phyloP scores from a whole-genome alignment of 176 grass and related monocot species.

The Phragmites australis region DNA sequence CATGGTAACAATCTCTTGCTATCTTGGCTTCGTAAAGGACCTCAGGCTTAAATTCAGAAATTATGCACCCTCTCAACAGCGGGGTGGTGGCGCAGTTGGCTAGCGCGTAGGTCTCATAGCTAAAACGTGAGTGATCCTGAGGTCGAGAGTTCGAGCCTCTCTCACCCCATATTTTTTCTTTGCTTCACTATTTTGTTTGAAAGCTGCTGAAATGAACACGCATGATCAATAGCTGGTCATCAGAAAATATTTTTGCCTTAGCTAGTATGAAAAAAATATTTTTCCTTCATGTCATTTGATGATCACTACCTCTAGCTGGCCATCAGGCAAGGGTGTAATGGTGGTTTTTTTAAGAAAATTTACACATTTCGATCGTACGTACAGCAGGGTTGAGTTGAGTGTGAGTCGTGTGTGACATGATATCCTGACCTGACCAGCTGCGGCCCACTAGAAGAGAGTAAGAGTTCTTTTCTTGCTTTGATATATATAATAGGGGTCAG shows the following conservation, averaged over 20 bases:
- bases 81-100: conserved; percentile 81
- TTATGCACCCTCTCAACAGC: too few species aligned
- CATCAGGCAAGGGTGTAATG: background rate
- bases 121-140: conserved; percentile 65
- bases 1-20: background rate
- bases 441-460: background rate
- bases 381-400: too few species aligned
- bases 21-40: too few species aligned
- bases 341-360: too few species aligned
- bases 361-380: too few species aligned
- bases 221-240: background rate
- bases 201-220: too few species aligned
- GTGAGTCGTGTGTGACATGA: conserved; percentile 4
- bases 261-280: too few species aligned
- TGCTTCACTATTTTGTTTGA: background rate
- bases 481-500: conserved; percentile 41
- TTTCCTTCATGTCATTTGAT: background rate
- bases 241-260: background rate
- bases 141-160: conserved; percentile 99
- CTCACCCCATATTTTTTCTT: conserved; percentile 50
- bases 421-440: background rate
- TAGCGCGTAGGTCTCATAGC: conserved; percentile 78
- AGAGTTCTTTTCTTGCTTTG: conserved; percentile 42
- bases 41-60: too few species aligned
- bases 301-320: background rate